These are phyloP conservation scores for Cnidoscolus chayamansa DNA, from an alignment of 441 rosid species.

Conservation along the genomic window DNA sequence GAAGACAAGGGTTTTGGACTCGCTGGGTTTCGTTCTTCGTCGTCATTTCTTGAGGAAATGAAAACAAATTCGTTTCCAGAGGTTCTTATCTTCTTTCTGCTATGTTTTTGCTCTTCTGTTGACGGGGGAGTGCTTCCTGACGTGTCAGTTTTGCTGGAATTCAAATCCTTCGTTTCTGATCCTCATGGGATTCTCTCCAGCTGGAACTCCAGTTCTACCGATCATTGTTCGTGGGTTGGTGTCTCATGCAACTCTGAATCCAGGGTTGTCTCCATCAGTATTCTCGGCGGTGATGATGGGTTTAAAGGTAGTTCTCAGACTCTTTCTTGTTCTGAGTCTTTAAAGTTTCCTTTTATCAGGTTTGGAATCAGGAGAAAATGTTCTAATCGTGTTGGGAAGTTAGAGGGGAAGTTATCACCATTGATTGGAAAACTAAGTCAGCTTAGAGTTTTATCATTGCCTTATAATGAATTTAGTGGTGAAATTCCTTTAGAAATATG, in stretches of 20 bases:
- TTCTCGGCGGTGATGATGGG: conserved; percentile 35
- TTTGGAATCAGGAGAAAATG: conserved; percentile 48
- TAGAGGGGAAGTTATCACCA: conserved; percentile 57
- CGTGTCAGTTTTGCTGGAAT: conserved; percentile 52
- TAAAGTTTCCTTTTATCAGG: conserved; percentile 38
- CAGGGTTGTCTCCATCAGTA: conserved; percentile 56
- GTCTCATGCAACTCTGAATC: conserved; percentile 61
- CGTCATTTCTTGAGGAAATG: conserved; percentile 21
- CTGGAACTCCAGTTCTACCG: conserved; percentile 44
- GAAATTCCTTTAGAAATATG: conserved; percentile 57
- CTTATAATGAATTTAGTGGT: conserved; percentile 58
- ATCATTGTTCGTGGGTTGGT: conserved; percentile 71
- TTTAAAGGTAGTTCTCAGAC: conserved; percentile 27
- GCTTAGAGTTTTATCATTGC: conserved; percentile 65
- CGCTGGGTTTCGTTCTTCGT: conserved; percentile 1
- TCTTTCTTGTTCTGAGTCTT: conserved; percentile 38
- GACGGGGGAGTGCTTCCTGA: conserved; percentile 35
- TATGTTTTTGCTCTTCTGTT: conserved; percentile 20
- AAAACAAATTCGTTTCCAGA: not conserved
- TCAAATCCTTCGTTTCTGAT: conserved; percentile 61
- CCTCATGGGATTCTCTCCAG: conserved; percentile 56
- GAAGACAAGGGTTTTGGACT: too few relatives aligned
- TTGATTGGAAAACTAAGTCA: conserved; percentile 47
- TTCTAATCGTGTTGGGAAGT: conserved; percentile 34
- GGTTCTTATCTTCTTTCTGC: conserved; percentile 15